Evolutionary conservation across 345 rosid species (phyloP), one percentile per base, ranked within the genome.

Genomic region (Melaleuca quinquenervia): DNA sequence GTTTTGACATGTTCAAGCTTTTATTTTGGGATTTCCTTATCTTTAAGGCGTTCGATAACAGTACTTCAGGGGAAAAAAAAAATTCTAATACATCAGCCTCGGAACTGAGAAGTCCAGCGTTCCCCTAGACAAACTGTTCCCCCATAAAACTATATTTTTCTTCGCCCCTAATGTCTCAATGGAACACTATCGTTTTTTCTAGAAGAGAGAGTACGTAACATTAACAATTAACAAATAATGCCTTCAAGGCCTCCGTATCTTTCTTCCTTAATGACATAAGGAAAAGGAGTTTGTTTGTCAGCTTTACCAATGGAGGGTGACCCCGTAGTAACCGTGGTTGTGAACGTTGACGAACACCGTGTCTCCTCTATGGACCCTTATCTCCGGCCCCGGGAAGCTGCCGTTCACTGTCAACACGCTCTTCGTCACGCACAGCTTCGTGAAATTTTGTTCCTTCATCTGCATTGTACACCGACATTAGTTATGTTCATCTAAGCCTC

Each of bases 281-380:
- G 45, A 18, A 32, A 64, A 64, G 78, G 24, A 64, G 44, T 18
- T 32, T 7, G 45, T 15, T 54, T 64, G 3, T 64, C 45, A 64
- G 78, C 21, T 32, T 12, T 88, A 90, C 91, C 91, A 90, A 74
- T 90, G 91, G 26, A 90, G 53, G 27, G 91, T 90, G 82, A 90
- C 75, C 5, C 87, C 85, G 49, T 88, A 88, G 27, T 44, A 48
- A n/a, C 91, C 91, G 5, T 84, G 52, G 76, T 90, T 90, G 62
- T 86, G 84, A 16, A 90, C 91, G 22, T 64, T 90, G 49, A 90
- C 89, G 44, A 58, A 86, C 29, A 84, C 89, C 0, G 89, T 90
- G 85, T 90, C 91, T 4, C 89, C 91, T 51, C 84, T 87, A 15
- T 60, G 84, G 21, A 87, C 88, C 48, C 84, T 50, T 5, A 90